A percentile compares a stretch with the other conserved stretches of the same genome.
Conservation (phyloP, 345 rosid genomes). For the Laguncularia racemosa region DNA sequence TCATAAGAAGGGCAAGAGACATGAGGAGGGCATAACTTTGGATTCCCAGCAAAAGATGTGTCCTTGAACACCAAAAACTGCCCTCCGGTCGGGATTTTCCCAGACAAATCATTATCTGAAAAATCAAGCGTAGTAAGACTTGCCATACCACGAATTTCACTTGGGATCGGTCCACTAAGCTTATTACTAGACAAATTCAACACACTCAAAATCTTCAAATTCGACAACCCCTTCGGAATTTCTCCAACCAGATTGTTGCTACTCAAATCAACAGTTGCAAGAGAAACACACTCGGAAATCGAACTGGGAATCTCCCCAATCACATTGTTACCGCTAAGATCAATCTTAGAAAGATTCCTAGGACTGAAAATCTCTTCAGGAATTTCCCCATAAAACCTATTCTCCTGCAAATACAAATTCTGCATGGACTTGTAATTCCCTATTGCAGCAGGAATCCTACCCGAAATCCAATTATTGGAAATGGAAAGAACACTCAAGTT, state of each 20-base stretch:
- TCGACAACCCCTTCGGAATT: constrained; percentile 45
- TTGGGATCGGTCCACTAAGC: constrained; percentile 58
- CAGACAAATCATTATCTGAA: constrained; percentile 55
- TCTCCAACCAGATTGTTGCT: constrained; percentile 51
- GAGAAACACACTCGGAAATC: constrained; percentile 30
- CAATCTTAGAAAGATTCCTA: constrained; percentile 34
- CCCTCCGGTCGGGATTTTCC: constrained; percentile 62
- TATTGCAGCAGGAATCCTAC: constrained; percentile 59
- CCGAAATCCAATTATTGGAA: constrained; percentile 54
- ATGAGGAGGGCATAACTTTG: constrained; percentile 48
- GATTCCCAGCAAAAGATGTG: constrained; percentile 61
- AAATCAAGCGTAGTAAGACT: constrained; percentile 78
- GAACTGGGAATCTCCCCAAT: constrained; percentile 57
- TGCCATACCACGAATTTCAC: constrained; percentile 53
- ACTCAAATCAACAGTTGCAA: constrained; percentile 61
- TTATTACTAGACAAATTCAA: constrained; percentile 66
- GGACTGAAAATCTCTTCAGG: constrained; percentile 45
- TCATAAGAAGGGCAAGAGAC: constrained; percentile 30
- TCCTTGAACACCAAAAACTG: constrained; percentile 70
- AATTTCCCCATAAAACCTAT: constrained; percentile 49
- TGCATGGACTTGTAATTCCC: constrained; percentile 40
- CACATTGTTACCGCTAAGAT: constrained; percentile 48
- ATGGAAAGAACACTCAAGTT: constrained; percentile 30
- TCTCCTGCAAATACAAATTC: constrained; percentile 37
- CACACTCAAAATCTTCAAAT: constrained; percentile 42